Evolutionary conservation across 1,284 basidiomycete species (phyloP), one percentile per base, ranked within the genome.

Genomic region (Tilletia indica): DNA sequence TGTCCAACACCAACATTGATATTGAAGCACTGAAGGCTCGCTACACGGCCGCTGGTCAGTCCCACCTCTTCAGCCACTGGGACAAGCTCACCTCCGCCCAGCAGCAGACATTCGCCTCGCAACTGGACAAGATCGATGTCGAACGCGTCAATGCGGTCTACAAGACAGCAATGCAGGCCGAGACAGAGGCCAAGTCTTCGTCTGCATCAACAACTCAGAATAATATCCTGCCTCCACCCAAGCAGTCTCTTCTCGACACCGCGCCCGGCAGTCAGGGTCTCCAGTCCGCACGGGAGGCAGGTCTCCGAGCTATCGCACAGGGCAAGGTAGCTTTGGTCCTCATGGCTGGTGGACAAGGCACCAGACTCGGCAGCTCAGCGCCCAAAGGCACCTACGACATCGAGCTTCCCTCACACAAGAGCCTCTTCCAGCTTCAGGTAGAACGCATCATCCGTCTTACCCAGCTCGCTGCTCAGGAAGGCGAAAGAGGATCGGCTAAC

Each of bases 301-400:
- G 97, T 64, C 87, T 98, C 66, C 85, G 90, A 63, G 94, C 96
- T 68, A 90, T 97, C 78, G 89, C 90, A 12, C 85, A 89, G 42
- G 91, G 93, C 76, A 87, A 93, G 78, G 94, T 98, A 56, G 97
- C 91, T 42, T 94, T 99, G 12, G 88, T 99, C 39, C 89, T 99
- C 80, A 92, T 99, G 91, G 97, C 97, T 1, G 97, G 97, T 68
- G 97, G 97, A 2, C 97, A 99, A 86, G 97, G 97, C 31, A 97
- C 95, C 19, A 89, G 97, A 70, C 87, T 99, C 67, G 97, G 97
- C 49, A 95, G 93, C 79, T 89, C 88, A 48, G 91, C 91, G 31
- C 97, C 97, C 36, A 99, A 99, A 84, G 97, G 97, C 11, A 97
- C 95, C 87, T 99, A 97, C 86, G 93, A 99, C 85, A 97, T 99